Evolutionary conservation across 371 early-diverging fungal species (phyloP).

Genomic region (Lichtheimia hyalospora): DNA sequence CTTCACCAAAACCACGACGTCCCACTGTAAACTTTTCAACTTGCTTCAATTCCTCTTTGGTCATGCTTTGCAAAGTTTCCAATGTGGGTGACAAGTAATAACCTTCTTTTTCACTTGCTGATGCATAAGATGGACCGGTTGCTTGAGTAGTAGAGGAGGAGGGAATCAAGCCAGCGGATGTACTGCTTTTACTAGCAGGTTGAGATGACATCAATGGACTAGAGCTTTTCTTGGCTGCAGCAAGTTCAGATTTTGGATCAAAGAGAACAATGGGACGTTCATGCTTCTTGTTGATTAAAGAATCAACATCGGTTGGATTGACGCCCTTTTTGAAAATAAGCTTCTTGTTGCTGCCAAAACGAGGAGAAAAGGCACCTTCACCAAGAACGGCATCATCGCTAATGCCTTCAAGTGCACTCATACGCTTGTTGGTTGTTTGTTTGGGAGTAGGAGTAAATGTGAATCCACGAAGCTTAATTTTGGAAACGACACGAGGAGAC

Average conservation of each 20-base stretch:
- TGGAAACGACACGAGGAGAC: constrained; percentile 66
- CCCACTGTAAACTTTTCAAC: constrained; percentile 79
- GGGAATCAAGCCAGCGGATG: constrained; percentile 2
- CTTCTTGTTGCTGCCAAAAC: constrained; percentile 71
- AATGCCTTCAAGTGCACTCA: constrained; percentile 46
- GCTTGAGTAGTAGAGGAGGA: no score
- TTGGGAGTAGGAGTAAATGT: constrained; percentile 32
- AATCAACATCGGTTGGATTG: constrained; percentile 24
- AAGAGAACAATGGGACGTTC: constrained; percentile 25
- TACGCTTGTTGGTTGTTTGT: constrained; percentile 24
- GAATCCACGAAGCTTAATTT: constrained; percentile 72
- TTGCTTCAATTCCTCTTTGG: constrained; percentile 65
- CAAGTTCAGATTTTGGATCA: constrained; percentile 30
- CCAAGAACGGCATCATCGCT: constrained; percentile 68
- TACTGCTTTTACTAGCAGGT: not conserved
- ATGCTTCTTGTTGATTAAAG: constrained; percentile 25
- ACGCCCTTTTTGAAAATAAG: constrained; percentile 52
- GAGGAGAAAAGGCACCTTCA: constrained; percentile 70
- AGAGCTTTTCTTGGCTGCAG: constrained; percentile 5
- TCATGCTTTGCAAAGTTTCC: constrained; percentile 48
- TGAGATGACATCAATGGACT: not conserved
- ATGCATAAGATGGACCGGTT: constrained; percentile 3
- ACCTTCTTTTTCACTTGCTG: constrained; percentile 21
- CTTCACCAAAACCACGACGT: constrained; percentile 70
- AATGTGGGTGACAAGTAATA: constrained; percentile 40